Evolutionary conservation across 306 rosid genomes (phyloP).

Genomic region (Sophora flavescens): DNA sequence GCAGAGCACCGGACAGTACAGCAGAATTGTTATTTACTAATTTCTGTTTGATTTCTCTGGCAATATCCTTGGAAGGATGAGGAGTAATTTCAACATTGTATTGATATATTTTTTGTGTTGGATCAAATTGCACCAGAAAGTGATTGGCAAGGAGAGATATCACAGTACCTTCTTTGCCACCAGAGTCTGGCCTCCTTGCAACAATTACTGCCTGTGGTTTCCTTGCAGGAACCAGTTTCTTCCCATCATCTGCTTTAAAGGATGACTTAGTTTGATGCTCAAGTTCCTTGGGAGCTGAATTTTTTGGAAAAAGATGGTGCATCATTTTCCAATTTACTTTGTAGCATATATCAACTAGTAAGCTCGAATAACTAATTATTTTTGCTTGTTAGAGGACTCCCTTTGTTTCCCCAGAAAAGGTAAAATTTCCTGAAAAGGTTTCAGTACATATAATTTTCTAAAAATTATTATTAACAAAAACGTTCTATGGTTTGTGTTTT

Average conservation of each 20-base stretch:
- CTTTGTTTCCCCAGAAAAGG: slow-evolving; percentile 20
- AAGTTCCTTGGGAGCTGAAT: slow-evolving; percentile 61
- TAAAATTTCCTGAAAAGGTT: not conserved
- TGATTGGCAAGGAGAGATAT: slow-evolving; percentile 93
- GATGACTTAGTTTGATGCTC: slow-evolving; percentile 56
- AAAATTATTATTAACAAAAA: not conserved
- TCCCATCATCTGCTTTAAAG: slow-evolving; percentile 59
- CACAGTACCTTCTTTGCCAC: slow-evolving; percentile 88
- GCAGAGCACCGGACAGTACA: slow-evolving; percentile 77
- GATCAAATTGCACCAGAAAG: slow-evolving; percentile 81
- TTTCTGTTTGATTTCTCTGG: slow-evolving; percentile 83
- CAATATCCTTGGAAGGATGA: slow-evolving; percentile 83
- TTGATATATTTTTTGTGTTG: slow-evolving; percentile 76
- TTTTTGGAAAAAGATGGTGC: slow-evolving; percentile 45
- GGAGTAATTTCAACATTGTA: slow-evolving; percentile 97
- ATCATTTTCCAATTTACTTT: slow-evolving; percentile 30
- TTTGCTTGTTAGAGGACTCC: slow-evolving; percentile 9
- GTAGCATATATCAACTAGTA: slow-evolving; percentile 11
- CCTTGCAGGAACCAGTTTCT: slow-evolving; percentile 53
- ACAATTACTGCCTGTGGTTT: slow-evolving; percentile 66
- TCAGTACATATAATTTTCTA: not conserved
- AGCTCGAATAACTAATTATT: slow-evolving; percentile 32
- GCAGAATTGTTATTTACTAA: slow-evolving; percentile 68
- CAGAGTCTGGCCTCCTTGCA: slow-evolving; percentile 92
- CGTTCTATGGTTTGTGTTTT: not conserved